phyloP scores from a whole-genome alignment of 441 rosid genomes.

The Monsonia emarginata region DNA sequence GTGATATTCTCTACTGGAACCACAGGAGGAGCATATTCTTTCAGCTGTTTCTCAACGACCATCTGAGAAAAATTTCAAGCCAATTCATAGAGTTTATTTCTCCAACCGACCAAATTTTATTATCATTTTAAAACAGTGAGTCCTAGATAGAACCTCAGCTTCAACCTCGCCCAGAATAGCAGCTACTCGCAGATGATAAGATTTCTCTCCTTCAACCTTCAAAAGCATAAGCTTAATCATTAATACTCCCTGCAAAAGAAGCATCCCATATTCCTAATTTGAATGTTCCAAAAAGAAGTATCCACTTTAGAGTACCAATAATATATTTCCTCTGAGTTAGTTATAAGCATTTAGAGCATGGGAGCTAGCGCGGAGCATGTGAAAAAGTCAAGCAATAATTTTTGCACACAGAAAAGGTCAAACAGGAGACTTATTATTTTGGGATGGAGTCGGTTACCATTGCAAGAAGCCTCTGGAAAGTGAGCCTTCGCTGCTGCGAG shows the following conservation, averaged over 20 bases:
- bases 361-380: no score
- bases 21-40: slow-evolving; percentile 84
- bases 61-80: slow-evolving; percentile 36
- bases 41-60: slow-evolving; percentile 82
- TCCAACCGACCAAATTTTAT: slow-evolving; percentile 3
- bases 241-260: slow-evolving; percentile 5
- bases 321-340: no score
- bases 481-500: slow-evolving; percentile 76
- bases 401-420: no score
- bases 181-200: slow-evolving; percentile 70
- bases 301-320: no score
- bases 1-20: slow-evolving; percentile 44
- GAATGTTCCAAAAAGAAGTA: no score
- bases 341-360: no score
- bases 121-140: neutral
- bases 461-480: slow-evolving; percentile 79
- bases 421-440: no score
- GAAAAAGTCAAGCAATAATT: no score
- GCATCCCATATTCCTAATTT: no score
- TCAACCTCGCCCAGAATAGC: slow-evolving; percentile 84
- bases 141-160: slow-evolving; percentile 63
- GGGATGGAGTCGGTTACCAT: no score
- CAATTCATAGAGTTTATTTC: slow-evolving; percentile 16
- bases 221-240: slow-evolving; percentile 10
- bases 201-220: slow-evolving; percentile 89